phyloP scores from a whole-genome alignment of 257 asterid species.

The Rauvolfia tetraphylla region DNA sequence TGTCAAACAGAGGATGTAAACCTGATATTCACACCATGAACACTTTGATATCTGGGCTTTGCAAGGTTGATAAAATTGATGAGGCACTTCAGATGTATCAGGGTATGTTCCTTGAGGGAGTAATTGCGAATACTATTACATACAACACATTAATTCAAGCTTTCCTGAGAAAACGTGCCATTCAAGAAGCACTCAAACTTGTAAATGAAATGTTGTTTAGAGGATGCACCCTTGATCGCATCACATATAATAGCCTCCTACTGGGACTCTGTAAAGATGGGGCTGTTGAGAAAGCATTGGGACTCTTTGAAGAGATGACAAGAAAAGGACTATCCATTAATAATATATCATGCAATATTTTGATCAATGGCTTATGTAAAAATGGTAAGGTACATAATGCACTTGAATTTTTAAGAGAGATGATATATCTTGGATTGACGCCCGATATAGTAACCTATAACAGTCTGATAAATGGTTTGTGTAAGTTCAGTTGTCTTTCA shows the following conservation, averaged over 20 bases:
- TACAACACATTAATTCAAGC: slow-evolving; percentile 79
- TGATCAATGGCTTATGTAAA: slow-evolving; percentile 55
- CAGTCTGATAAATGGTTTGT: slow-evolving; percentile 67
- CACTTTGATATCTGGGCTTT: slow-evolving; percentile 67
- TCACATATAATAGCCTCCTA: slow-evolving; percentile 73
- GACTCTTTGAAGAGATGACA: slow-evolving; percentile 71
- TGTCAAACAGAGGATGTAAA: slow-evolving; percentile 58
- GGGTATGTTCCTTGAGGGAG: slow-evolving; percentile 76
- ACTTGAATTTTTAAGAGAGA: slow-evolving; percentile 57
- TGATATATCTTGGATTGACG: slow-evolving; percentile 61
- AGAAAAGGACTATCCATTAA: slow-evolving; percentile 49
- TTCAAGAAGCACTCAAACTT: slow-evolving; percentile 61
- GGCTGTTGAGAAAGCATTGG: slow-evolving; percentile 62
- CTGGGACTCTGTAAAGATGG: slow-evolving; percentile 78
- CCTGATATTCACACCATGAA: slow-evolving; percentile 69
- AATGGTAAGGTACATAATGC: slow-evolving; percentile 59
- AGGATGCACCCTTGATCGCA: slow-evolving; percentile 58
- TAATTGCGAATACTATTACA: slow-evolving; percentile 75
- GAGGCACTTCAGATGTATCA: slow-evolving; percentile 61
- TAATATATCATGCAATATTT: slow-evolving; percentile 52
- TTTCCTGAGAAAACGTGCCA: slow-evolving; percentile 45
- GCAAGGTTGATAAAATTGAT: slow-evolving; percentile 50
- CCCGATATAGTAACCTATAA: slow-evolving; percentile 83
- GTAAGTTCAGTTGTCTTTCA: slow-evolving; percentile 49
- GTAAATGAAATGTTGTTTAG: slow-evolving; percentile 79